Evolutionary conservation across 306 rosid species (phyloP), one percentile per base, ranked within the genome.

Genomic region (Prunus dulcis): DNA sequence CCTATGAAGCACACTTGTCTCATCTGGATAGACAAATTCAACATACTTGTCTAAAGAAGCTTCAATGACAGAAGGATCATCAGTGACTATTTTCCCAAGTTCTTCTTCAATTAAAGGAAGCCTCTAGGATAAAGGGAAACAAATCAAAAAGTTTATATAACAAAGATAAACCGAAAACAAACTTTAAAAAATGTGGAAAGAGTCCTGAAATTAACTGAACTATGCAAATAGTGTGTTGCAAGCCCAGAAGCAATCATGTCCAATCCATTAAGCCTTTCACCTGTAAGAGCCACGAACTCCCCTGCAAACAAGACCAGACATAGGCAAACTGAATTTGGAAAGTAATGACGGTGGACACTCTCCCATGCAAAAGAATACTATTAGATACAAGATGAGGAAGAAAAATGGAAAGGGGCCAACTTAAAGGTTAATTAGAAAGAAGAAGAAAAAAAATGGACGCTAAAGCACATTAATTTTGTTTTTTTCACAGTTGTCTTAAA

Each of bases 231-330:
- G 79, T 95, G 98, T 9, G 97, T 95, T 20, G 97, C 98, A 83
- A 92, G 96, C 67, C 97, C 97, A 79, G 96, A 90, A 50, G 92
- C 80, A 81, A 85, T 46, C 97, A 95, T 92, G 84, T 95, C 97
- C 62, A 70, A 87, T 79, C 97, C 97, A 20, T 77, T 87, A 74
- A 90, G 96, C 66, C 89, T 95, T 71, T 81, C 93, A 76, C 98
- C 97, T 9, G 97, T 92, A 32, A 95, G 84, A 79, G 89, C 98
- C 87, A 92, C 79, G 88, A 88, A 92, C 84, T 95, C 97, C n/a
- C 98, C 97, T 95, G 84, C 78, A 85, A 41, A 79, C 56, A 66
- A 76, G 32, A 45, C 72, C 50, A 76, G 75, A 72, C 66, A 82
- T 46, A 51, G 58, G 82, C 23, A 68, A 20, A 32, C 47, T 80